Conservation (phyloP, 2,329 filamentous ascomycete genomes). For the Bisporella sp. region DNA sequence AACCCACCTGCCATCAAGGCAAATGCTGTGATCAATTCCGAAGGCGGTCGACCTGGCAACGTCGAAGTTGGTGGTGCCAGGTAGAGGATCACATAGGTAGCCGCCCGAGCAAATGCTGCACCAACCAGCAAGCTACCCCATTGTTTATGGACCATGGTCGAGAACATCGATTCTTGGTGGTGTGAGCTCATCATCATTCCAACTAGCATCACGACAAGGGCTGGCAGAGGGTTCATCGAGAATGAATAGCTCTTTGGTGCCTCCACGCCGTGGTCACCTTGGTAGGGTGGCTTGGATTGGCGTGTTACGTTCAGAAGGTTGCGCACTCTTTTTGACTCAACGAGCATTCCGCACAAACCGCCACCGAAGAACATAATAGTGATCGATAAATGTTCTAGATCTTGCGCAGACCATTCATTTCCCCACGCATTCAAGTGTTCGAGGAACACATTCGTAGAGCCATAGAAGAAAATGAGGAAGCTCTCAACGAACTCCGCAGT, state of each 20-base stretch:
- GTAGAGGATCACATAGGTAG: constrained; percentile 77
- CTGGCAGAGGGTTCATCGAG: constrained; percentile 83
- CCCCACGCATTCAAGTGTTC: constrained; percentile 78
- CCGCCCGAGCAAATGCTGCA: constrained; percentile 67
- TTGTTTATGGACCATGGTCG: constrained; percentile 87
- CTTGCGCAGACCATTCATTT: constrained; percentile 64
- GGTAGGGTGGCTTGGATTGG: constrained; percentile 34
- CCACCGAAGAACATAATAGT: constrained; percentile 91
- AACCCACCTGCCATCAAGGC: constrained; percentile 81
- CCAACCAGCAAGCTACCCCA: constrained; percentile 84
- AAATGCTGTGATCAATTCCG: constrained; percentile 81
- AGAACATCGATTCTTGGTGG: constrained; percentile 66
- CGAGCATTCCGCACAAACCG: constrained; percentile 76
- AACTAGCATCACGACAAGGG: constrained; percentile 75
- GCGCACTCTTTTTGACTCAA: constrained; percentile 68
- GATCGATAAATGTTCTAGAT: constrained; percentile 89
- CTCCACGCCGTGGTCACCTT: constrained; percentile 36
- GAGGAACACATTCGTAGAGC: constrained; percentile 82
- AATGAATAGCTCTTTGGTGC: constrained; percentile 58
- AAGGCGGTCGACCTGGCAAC: constrained; percentile 77
- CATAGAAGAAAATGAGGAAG: constrained; percentile 84
- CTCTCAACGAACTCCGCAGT: constrained; percentile 88
- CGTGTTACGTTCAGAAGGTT: constrained; percentile 51
- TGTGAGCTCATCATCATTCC: constrained; percentile 96
- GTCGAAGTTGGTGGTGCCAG: constrained; percentile 74